Percentiles rank a stretch among this genome's conserved stretches.
Conservation (phyloP, 352 stramenopile genomes). For the Globisporangium megalacanthum region DNA sequence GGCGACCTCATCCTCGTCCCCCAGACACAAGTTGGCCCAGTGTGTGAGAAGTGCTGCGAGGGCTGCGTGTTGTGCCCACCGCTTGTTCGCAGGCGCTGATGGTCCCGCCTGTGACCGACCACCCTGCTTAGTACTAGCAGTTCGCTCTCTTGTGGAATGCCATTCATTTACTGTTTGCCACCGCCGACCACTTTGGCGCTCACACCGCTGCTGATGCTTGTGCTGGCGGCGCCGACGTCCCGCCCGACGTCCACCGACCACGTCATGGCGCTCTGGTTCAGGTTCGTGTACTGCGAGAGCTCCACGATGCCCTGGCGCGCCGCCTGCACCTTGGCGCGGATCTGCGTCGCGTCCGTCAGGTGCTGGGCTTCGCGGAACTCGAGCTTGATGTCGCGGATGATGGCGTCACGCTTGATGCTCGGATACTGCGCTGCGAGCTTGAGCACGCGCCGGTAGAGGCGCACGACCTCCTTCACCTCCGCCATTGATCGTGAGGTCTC, state of each 20-base stretch:
- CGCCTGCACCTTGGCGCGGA: conserved; percentile 62
- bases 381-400: conserved; percentile 79
- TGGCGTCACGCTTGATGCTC: conserved; percentile 79
- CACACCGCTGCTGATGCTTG: conserved; percentile 9
- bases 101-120: not conserved
- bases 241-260: conserved; percentile 76
- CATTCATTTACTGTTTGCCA: conserved; percentile 5
- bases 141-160: too few species aligned
- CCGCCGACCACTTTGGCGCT: conserved; percentile 46
- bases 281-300: conserved; percentile 67
- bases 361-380: conserved; percentile 79
- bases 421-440: conserved; percentile 80
- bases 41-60: conserved; percentile 64
- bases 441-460: conserved; percentile 77
- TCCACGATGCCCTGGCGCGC: conserved; percentile 68
- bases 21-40: conserved; percentile 72
- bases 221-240: conserved; percentile 25
- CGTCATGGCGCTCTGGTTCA: conserved; percentile 46
- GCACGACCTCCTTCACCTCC: conserved; percentile 51
- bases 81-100: conserved; percentile 9
- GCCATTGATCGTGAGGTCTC: conserved; percentile 18
- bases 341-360: conserved; percentile 48
- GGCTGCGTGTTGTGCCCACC: conserved; percentile 42
- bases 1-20: conserved; percentile 70
- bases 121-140: too few species aligned